These are phyloP conservation scores for Phytophthora fragariaefolia DNA, from an alignment of 352 stramenopile genomes.

Conservation along the genomic window DNA sequence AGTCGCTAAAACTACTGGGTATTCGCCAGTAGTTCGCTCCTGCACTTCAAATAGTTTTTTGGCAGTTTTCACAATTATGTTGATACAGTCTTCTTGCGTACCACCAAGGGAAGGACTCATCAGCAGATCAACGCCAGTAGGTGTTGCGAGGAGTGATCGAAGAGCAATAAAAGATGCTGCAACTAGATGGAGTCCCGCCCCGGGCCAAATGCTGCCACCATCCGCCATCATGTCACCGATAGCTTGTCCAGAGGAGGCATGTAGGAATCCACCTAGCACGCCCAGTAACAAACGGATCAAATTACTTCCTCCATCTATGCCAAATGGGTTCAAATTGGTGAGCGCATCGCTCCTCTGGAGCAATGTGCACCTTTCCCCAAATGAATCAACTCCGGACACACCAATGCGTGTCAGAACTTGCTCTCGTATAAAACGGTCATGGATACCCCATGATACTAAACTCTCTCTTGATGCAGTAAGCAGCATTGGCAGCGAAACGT, in stretches of 20 bases:
- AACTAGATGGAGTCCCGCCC: constrained; percentile 55
- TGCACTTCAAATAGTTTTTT: constrained; percentile 71
- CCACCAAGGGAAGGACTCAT: constrained; percentile 50
- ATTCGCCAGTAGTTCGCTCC: constrained; percentile 57
- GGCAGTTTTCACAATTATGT: constrained; percentile 55
- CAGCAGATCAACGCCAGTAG: constrained; percentile 48
- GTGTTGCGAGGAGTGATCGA: constrained; percentile 42
- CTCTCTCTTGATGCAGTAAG: constrained; percentile 68
- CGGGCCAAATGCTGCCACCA: constrained; percentile 36
- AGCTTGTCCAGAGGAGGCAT: constrained; percentile 20
- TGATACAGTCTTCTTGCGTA: constrained; percentile 62
- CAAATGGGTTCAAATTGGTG: constrained; percentile 14
- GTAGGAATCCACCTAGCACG: constrained; percentile 65
- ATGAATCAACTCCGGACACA: background rate
- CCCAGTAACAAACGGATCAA: constrained; percentile 58
- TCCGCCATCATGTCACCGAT: constrained; percentile 23
- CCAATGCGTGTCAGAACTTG: constrained; percentile 53
- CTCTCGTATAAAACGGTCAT: constrained; percentile 58
- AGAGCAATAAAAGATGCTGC: constrained; percentile 50
- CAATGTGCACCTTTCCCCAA: background rate
- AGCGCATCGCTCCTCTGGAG: background rate
- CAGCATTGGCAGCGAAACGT: constrained; percentile 54
- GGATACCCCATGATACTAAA: constrained; percentile 71
- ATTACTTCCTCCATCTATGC: constrained; percentile 57
- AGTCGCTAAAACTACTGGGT: constrained; percentile 57